Evolutionary conservation across 306 rosid species (phyloP).

Genomic region (Oxytropis ochrocephala): DNA sequence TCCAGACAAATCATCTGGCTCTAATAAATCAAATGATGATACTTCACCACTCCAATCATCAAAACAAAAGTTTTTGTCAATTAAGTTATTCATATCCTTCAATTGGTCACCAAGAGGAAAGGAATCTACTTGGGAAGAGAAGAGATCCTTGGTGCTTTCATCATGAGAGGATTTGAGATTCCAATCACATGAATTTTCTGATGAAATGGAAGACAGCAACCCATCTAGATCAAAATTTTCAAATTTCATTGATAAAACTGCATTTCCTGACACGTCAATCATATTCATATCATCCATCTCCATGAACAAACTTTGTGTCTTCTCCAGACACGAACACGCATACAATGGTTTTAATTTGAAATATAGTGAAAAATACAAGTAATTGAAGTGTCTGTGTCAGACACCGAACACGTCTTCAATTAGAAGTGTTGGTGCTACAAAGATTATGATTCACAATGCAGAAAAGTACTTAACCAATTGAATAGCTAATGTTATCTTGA

Average conservation of each 20-base stretch:
- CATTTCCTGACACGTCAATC: conserved; percentile 16
- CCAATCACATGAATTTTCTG: conserved; percentile 35
- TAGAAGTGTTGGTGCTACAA: too few relatives aligned
- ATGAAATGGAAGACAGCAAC: conserved; percentile 45
- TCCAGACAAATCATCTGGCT: conserved; percentile 29
- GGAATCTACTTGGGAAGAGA: conserved; percentile 24
- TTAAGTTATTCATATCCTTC: not conserved
- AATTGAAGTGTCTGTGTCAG: too few relatives aligned
- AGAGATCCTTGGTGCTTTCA: conserved; percentile 17
- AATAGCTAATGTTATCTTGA: too few relatives aligned
- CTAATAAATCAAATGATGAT: conserved; percentile 42
- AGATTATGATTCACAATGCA: not conserved
- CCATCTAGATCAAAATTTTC: conserved; percentile 39
- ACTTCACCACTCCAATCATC: conserved; percentile 30
- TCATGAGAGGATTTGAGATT: conserved; percentile 16
- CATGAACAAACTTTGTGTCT: conserved; percentile 42
- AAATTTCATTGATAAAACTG: conserved; percentile 24
- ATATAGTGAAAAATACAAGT: conserved; percentile 34
- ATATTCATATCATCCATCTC: conserved; percentile 27
- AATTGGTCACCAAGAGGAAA: conserved; percentile 21
- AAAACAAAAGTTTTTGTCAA: conserved; percentile 17
- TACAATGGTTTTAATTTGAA: too few relatives aligned
- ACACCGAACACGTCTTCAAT: too few relatives aligned
- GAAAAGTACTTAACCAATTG: not conserved
- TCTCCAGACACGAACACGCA: too few relatives aligned